Evolutionary conservation across 2,329 filamentous ascomycete genomes (phyloP).

Genomic region (Alternaria sp.): DNA sequence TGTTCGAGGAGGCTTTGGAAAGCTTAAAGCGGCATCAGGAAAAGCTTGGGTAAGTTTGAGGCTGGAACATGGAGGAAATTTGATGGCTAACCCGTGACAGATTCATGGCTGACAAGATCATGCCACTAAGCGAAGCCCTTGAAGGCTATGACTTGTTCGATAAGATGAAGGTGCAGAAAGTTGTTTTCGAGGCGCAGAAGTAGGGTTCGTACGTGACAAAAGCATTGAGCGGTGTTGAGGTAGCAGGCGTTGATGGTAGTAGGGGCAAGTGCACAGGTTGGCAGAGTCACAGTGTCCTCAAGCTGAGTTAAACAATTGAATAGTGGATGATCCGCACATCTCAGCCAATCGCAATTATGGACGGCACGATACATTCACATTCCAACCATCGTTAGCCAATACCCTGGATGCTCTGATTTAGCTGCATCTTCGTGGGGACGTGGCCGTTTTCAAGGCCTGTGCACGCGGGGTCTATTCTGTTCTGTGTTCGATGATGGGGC

Average conservation of each 20-base stretch:
- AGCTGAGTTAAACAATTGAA: background rate
- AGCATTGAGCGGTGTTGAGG: constrained; percentile 6
- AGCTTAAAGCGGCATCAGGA: constrained; percentile 59
- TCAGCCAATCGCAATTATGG: background rate
- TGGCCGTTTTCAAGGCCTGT: constrained; percentile 23
- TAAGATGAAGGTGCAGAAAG: constrained; percentile 62
- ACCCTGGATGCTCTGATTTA: constrained; percentile 1
- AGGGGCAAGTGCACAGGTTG: background rate
- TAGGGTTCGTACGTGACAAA: constrained; percentile 20
- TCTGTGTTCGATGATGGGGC: constrained; percentile 20
- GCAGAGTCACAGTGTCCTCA: background rate
- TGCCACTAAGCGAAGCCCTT: constrained; percentile 59
- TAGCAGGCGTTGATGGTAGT: background rate
- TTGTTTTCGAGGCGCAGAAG: constrained; percentile 58
- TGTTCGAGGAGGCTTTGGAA: constrained; percentile 58
- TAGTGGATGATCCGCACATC: background rate
- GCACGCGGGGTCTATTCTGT: constrained; percentile 28
- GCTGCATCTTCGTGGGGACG: constrained; percentile 19
- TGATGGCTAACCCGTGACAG: constrained; percentile 29
- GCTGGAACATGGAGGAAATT: too few species aligned
- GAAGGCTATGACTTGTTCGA: constrained; percentile 63
- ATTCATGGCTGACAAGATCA: constrained; percentile 63
- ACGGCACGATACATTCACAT: background rate
- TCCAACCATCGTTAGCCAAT: constrained; percentile 7
- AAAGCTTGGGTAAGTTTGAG: constrained; percentile 52